A percentile compares a stretch with the other conserved stretches of the same genome.
Conservation (phyloP, 352 stramenopile species). For the Globisporangium uncinulatum region DNA sequence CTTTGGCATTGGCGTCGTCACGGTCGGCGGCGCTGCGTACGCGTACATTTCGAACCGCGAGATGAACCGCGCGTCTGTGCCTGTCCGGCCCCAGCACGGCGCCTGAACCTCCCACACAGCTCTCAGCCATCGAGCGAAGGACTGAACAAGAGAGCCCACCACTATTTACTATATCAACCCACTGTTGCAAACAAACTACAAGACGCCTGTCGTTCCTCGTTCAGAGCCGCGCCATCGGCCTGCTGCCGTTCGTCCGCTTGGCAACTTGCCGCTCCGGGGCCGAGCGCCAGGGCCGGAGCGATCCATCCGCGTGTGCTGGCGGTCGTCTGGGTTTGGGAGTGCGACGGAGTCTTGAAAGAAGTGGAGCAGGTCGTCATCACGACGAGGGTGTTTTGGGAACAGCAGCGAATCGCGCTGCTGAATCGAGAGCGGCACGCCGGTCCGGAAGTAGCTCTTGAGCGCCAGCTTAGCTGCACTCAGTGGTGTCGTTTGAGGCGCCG, state of each 20-base stretch:
- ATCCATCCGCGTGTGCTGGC: not conserved
- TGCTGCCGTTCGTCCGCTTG: not conserved
- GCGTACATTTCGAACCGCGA: constrained; percentile 74
- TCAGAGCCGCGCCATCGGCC: not conserved
- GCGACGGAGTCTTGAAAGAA: not conserved
- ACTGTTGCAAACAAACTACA: not conserved
- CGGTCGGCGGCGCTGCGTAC: constrained; percentile 58
- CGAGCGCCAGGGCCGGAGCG: not conserved
- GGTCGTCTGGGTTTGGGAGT: not conserved
- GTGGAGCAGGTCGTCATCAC: not conserved
- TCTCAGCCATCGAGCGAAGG: too few species aligned
- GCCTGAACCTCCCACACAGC: not conserved
- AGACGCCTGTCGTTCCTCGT: not conserved
- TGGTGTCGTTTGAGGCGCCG: not conserved
- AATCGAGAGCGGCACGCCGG: constrained; percentile 8
- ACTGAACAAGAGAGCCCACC: too few species aligned
- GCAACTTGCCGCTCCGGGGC: not conserved
- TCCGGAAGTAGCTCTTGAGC: constrained; percentile 1
- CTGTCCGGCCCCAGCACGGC: constrained; percentile 18
- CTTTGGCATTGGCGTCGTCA: constrained; percentile 64
- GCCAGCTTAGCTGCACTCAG: not conserved
- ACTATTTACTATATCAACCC: not conserved
- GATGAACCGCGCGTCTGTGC: constrained; percentile 50
- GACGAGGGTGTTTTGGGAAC: not conserved
- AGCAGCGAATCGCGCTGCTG: constrained; percentile 4